Percentiles rank a stretch among this genome's conserved stretches.
These are phyloP conservation scores for Babesia ovata DNA, from an alignment of 169 alveolate species.

Conservation along the genomic window DNA sequence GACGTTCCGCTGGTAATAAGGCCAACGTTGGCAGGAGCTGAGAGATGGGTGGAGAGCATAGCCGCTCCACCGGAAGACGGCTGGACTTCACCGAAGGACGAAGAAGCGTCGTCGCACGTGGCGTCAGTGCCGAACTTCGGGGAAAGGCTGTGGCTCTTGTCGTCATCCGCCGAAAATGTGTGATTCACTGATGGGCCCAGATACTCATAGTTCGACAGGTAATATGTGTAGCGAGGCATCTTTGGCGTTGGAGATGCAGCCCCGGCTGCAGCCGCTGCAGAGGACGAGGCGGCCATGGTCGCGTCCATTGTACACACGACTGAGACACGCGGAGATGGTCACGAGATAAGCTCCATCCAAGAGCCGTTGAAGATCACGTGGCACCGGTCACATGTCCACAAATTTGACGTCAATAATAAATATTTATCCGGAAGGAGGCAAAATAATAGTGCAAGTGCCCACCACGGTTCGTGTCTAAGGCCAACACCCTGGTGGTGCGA, in stretches of 20 bases:
- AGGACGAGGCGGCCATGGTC: background rate
- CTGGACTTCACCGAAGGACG: background rate
- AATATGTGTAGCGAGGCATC: conserved; percentile 67
- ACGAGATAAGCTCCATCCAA: background rate
- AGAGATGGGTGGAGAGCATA: no score
- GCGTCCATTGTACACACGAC: conserved; percentile 28
- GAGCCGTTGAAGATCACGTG: no score
- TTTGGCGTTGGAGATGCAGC: background rate
- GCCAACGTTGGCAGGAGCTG: background rate
- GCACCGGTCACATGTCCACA: no score
- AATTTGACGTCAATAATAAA: background rate
- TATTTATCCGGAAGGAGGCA: background rate
- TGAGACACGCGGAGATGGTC: background rate
- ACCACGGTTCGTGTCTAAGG: background rate
- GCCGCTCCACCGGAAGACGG: background rate
- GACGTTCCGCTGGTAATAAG: background rate
- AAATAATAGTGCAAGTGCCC: background rate
- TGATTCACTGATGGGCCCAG: conserved; percentile 49
- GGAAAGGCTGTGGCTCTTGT: conserved; percentile 51
- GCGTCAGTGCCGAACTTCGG: conserved; percentile 49
- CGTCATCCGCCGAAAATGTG: conserved; percentile 55
- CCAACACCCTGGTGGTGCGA: background rate
- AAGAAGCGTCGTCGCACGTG: conserved; percentile 6
- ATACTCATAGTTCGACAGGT: conserved; percentile 57
- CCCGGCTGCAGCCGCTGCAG: conserved; percentile 7